Percentiles rank a stretch among this genome's conserved stretches.
Conservation (phyloP, 352 stramenopile genomes). For the Pythium folliculosum region DNA sequence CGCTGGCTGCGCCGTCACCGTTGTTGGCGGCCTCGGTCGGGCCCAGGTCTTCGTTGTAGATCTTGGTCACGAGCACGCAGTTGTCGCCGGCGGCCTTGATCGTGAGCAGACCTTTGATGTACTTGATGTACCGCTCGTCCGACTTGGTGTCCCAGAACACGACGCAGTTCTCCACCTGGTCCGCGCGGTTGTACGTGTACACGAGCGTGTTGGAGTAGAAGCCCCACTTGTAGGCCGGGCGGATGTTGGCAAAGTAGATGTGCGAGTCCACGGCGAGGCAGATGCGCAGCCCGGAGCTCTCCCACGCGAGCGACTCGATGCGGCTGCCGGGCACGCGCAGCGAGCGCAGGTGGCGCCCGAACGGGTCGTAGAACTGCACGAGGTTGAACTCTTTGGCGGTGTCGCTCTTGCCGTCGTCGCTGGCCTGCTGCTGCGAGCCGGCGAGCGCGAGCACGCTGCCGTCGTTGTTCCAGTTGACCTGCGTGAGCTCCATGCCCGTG, state of each 20-base stretch:
- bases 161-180: slow-evolving; percentile 87
- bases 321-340: slow-evolving; percentile 86
- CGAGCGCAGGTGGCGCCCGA: slow-evolving; percentile 82
- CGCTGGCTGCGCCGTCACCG: slow-evolving; percentile 16
- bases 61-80: slow-evolving; percentile 84
- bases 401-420: slow-evolving; percentile 30
- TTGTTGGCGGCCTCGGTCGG: slow-evolving; percentile 14
- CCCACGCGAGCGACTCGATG: slow-evolving; percentile 91
- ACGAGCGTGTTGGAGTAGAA: slow-evolving; percentile 90
- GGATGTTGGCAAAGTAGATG: slow-evolving; percentile 96
- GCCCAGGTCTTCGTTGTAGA: slow-evolving; percentile 74
- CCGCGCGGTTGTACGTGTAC: slow-evolving; percentile 89
- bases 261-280: slow-evolving; percentile 93
- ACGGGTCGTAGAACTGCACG: slow-evolving; percentile 93
- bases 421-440: slow-evolving; percentile 48
- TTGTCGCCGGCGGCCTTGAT: slow-evolving; percentile 88
- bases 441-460: slow-evolving; percentile 89
- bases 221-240: slow-evolving; percentile 91
- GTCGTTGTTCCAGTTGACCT: slow-evolving; percentile 91
- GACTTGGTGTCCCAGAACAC: slow-evolving; percentile 93
- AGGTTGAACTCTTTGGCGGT: slow-evolving; percentile 74
- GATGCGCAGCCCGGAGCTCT: slow-evolving; percentile 89
- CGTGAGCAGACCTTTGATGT: slow-evolving; percentile 71
- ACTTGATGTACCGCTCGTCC: slow-evolving; percentile 85
- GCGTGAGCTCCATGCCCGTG: slow-evolving; percentile 83